Base-by-base conservation (phyloP, 345 rosid genomes). In the Gossypium arboreum region DNA sequence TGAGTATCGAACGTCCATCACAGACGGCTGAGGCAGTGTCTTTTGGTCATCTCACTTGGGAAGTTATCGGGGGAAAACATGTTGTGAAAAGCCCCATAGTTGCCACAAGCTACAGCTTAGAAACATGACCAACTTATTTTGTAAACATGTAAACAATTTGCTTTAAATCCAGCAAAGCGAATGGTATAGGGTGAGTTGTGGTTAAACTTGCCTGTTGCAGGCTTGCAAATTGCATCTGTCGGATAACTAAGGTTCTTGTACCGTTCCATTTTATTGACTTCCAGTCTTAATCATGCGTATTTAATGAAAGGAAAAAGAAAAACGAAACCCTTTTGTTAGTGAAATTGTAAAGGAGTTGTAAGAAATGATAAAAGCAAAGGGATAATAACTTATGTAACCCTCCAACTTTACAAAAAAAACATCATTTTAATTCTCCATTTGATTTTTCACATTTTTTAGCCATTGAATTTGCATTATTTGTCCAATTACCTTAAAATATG, bases 21-120 rank as follows among this genome's bases (percentile, higher is more conserved):
- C 50, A 24, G 63, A 45, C 73, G 63, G 54, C 60, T 16, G 72
- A 68, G 12, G 18, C 16, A 0, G 76, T 78, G 12, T 62, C 43
- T 8, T 88, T 72, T 74, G 90, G 92, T 44, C 79, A 73, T 57
- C 75, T 90, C 8, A 75, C 10, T 8, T 90, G 94, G 94, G 80
- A 59, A 60, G 90, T 88, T 20, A 41, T 6, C n/a, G 80, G 34
- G 20, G 78, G 83, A 5, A 82, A 77, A 71, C 66, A 88, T 67
- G 76, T 45, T 48, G 87, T 90, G 52, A 79, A 48, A 52, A 90
- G 94, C 79, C 88, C 90, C 7, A 79, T 90, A 27, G 87, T 79
- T 4, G 83, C 76, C 17, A 77, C 85, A 13, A 75, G 68, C 51
- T 63, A 18, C 67, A 44, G 10, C n/a, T 45, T 67, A 67, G 39